Evolutionary conservation across 495 filamentous ascomycete species (phyloP), one percentile per base, ranked within the genome.

Genomic region (Aspergillus diversus): DNA sequence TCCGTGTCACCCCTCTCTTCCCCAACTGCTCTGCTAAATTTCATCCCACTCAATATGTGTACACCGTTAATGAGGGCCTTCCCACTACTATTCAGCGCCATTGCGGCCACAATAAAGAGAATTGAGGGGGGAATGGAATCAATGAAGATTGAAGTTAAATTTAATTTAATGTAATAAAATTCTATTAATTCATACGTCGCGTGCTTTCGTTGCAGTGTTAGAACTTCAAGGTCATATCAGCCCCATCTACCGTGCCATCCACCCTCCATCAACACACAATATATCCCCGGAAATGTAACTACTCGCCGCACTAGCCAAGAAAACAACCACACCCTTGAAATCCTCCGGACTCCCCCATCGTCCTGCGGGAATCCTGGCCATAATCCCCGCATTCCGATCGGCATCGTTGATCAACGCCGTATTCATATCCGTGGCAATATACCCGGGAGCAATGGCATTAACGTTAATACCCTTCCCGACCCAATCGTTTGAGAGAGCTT

Each of bases 391-490:
- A 62, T 89, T 83, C 55, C 94, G 76, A 59, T 81, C 82, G 60
- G 81, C 66, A 69, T 97, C 89, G 16, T 88, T 83, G 48, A 96
- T 85, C 71, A 97, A 72, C 6, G 92, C 93, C 49, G 79, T 83
- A 71, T 97, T 97, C 93, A 97, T 97, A 55, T 97, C 92, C 7
- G 93, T 97, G 47, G 84, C 91, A 57, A 97, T 90, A 69, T 97
- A 97, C 1, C 87, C 86, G 2, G 86, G 86, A n/a, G 90, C 90
- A 67, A 93, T 87, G 0, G 89, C 90, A 67, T 94, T 93, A 8
- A 94, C 91, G 17, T 83, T 91, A 65, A 97, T 86, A 0, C 92
- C 92, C 67, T 87, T 81, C 3, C 81, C 74, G 4, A 89, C 85
- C 93, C 93, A 97, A 74, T 96, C 91, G 61, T 97, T 97, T 27